A percentile compares a stretch with the other conserved stretches of the same genome.
Conservation (phyloP, 129 eudicot species). For the Saposhnikovia divaricata region DNA sequence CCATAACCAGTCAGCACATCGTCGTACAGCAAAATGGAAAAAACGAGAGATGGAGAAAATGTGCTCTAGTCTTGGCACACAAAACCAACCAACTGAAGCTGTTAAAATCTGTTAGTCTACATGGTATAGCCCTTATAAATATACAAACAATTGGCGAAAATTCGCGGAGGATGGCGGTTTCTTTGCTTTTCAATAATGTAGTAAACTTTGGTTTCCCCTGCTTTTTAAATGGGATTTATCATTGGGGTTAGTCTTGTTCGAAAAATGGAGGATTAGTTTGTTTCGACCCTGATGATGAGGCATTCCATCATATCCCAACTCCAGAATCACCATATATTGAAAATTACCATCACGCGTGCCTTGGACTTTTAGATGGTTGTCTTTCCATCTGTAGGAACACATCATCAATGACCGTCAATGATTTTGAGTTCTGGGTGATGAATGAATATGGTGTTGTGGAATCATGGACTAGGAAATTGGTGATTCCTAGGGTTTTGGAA, state of each 20-base stretch:
- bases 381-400: neutral
- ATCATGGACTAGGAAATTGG: neutral
- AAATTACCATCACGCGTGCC: neutral
- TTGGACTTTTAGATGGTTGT: constrained; percentile 2
- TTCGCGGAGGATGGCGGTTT: neutral
- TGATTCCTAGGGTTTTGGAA: neutral
- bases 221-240: neutral
- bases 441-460: neutral
- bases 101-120: neutral
- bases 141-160: neutral
- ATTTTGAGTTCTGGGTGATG: constrained; percentile 1
- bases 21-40: neutral
- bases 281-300: neutral
- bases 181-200: neutral
- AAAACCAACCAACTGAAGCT: neutral
- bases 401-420: neutral
- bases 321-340: neutral
- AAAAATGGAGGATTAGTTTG: neutral
- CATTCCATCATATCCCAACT: neutral
- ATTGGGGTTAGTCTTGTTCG: neutral
- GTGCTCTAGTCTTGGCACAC: neutral
- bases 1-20: neutral
- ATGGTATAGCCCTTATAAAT: neutral
- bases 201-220: neutral
- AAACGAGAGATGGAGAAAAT: neutral